A percentile compares a stretch with the other conserved stretches of the same genome.
Conservation (phyloP, 768 basidiomycete species). For the Hericium rajendrae region DNA sequence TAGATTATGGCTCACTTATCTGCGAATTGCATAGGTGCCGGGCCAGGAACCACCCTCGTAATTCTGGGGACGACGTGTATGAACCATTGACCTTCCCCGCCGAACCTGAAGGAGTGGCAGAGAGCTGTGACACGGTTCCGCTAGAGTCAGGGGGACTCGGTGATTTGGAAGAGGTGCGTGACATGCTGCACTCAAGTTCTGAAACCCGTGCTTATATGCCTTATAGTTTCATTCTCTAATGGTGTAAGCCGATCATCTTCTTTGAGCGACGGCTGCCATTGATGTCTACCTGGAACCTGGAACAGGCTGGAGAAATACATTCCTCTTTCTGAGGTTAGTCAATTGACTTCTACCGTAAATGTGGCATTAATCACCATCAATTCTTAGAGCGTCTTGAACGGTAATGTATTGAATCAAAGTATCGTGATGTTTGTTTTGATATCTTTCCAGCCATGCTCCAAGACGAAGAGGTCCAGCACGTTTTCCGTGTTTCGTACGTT, state of each 20-base stretch:
- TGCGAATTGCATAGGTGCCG: conserved; percentile 3
- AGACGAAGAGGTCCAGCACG: conserved; percentile 5
- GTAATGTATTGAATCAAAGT: neutral
- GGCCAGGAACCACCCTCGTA: neutral
- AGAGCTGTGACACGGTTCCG: too few relatives aligned
- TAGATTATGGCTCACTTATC: neutral
- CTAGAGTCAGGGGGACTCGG: neutral
- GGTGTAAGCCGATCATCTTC: neutral
- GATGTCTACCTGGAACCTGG: neutral
- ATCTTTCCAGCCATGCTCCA: conserved; percentile 7
- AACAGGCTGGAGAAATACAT: conserved; percentile 6
- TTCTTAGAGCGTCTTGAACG: neutral
- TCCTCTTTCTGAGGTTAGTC: neutral
- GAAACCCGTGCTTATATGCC: neutral
- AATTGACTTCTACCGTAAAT: neutral
- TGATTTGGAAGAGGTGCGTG: conserved; percentile 1
- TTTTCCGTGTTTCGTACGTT: conserved; percentile 12
- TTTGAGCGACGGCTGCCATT: neutral
- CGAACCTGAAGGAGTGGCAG: neutral
- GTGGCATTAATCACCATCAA: neutral
- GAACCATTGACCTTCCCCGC: neutral
- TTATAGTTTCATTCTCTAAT: neutral
- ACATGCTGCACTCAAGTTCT: neutral
- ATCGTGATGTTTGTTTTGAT: neutral
- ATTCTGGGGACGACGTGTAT: neutral